Evolutionary conservation across 768 basidiomycete genomes (phyloP).

Genomic region (Tylopilus felleus): DNA sequence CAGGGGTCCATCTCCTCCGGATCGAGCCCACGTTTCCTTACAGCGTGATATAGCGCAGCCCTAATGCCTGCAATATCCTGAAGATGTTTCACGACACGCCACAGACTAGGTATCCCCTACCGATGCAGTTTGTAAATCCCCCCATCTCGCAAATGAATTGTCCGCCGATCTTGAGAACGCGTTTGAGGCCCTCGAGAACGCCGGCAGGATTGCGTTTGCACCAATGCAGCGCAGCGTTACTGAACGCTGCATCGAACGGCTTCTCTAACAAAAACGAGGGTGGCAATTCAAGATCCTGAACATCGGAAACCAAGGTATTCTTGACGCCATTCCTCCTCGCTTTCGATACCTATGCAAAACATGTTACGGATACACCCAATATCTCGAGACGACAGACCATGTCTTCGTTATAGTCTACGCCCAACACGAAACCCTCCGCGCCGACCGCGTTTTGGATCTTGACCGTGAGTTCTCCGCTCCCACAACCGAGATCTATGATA

Average conservation of each 20-base stretch:
- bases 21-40: conserved; percentile 53
- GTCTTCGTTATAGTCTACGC: conserved; percentile 64
- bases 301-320: conserved; percentile 50
- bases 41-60: conserved; percentile 50
- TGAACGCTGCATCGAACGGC: conserved; percentile 73
- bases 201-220: conserved; percentile 70
- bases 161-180: conserved; percentile 65
- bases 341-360: conserved; percentile 45
- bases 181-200: conserved; percentile 59
- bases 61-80: conserved; percentile 51
- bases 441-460: conserved; percentile 53
- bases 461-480: conserved; percentile 73
- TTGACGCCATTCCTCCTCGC: conserved; percentile 46
- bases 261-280: conserved; percentile 27
- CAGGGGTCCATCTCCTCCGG: conserved; percentile 68
- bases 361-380: neutral
- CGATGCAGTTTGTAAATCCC: conserved; percentile 67
- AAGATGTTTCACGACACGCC: conserved; percentile 1
- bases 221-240: conserved; percentile 82
- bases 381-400: conserved; percentile 52
- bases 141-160: conserved; percentile 77
- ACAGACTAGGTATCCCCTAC: conserved; percentile 32
- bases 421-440: conserved; percentile 54
- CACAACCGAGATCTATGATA: conserved; percentile 79
- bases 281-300: conserved; percentile 44